Evolutionary conservation across 75 land plant genomes (phyloP).

Genomic region (Selaginella tamariscina): DNA sequence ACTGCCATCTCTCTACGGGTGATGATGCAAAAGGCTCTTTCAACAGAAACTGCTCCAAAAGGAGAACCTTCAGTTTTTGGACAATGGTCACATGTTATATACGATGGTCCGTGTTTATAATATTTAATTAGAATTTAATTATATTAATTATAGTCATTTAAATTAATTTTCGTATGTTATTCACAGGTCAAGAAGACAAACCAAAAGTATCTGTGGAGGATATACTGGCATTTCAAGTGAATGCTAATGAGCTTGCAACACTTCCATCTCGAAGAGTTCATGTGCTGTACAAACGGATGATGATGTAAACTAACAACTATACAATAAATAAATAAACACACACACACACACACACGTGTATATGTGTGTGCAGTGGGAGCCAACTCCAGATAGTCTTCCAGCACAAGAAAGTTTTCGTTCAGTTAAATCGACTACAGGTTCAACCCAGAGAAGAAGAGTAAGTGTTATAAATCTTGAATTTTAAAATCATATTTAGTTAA

Average conservation of each 20-base stretch:
- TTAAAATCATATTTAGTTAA: too few relatives aligned
- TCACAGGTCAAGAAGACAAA: constrained; percentile 4
- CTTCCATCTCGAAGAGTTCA: constrained; percentile 1
- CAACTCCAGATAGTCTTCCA: neutral
- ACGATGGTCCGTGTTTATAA: neutral
- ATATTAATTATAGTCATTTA: too few relatives aligned
- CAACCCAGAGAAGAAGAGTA: neutral
- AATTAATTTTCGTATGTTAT: too few relatives aligned
- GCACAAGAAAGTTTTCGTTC: neutral
- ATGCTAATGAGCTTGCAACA: neutral
- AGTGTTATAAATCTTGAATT: neutral
- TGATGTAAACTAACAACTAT: too few relatives aligned
- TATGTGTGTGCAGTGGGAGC: neutral
- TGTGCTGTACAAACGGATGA: constrained; percentile 11
- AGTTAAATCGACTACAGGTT: neutral
- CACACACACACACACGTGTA: too few relatives aligned
- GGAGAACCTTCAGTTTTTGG: constrained; percentile 9
- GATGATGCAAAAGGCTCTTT: neutral
- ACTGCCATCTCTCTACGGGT: constrained; percentile 18
- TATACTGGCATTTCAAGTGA: constrained; percentile 7
- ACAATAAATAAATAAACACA: too few relatives aligned
- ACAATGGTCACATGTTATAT: neutral
- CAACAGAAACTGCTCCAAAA: neutral
- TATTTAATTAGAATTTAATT: neutral
- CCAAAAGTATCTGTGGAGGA: constrained; percentile 18